Percentiles rank a stretch among this genome's conserved stretches.
Conservation (phyloP, 768 basidiomycete genomes). For the Pleurotus cornucopiae region DNA sequence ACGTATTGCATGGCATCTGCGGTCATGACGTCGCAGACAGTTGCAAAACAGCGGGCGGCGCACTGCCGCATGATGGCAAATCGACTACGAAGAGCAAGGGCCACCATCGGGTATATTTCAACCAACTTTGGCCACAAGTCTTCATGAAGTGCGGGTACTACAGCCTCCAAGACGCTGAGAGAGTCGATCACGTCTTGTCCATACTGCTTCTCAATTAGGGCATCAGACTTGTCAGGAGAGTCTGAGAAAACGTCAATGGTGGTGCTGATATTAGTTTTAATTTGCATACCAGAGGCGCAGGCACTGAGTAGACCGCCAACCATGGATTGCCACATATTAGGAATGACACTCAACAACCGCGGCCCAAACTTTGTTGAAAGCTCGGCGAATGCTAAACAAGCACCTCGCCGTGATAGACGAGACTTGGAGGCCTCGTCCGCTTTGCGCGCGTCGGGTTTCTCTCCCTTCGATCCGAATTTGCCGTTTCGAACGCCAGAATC, state of each 20-base stretch:
- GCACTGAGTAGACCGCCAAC: slow-evolving; percentile 69
- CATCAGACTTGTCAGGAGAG: slow-evolving; percentile 55
- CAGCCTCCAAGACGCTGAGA: slow-evolving; percentile 82
- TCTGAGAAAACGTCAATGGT: slow-evolving; percentile 27
- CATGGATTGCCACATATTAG: slow-evolving; percentile 95
- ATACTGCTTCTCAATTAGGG: slow-evolving; percentile 61
- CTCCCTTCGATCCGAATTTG: slow-evolving; percentile 31
- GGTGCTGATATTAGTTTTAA: slow-evolving; percentile 5
- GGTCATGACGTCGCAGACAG: slow-evolving; percentile 83
- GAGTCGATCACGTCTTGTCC: slow-evolving; percentile 94
- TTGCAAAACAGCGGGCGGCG: slow-evolving; percentile 83
- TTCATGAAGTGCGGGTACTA: slow-evolving; percentile 71
- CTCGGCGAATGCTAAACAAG: slow-evolving; percentile 74
- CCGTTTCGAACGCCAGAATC: slow-evolving; percentile 21
- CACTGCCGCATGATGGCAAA: slow-evolving; percentile 89
- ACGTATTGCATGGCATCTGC: slow-evolving; percentile 83
- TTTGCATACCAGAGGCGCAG: slow-evolving; percentile 58
- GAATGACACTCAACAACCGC: slow-evolving; percentile 70
- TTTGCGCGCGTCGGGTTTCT: slow-evolving; percentile 30
- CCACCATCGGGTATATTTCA: slow-evolving; percentile 72
- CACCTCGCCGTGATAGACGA: slow-evolving; percentile 79
- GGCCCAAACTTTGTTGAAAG: slow-evolving; percentile 76
- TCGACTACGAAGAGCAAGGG: slow-evolving; percentile 74
- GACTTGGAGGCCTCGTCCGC: slow-evolving; percentile 59
- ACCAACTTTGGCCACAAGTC: slow-evolving; percentile 65